Base-by-base conservation (phyloP, 2,329 filamentous ascomycete species). In the Trichoderma oligosporum region DNA sequence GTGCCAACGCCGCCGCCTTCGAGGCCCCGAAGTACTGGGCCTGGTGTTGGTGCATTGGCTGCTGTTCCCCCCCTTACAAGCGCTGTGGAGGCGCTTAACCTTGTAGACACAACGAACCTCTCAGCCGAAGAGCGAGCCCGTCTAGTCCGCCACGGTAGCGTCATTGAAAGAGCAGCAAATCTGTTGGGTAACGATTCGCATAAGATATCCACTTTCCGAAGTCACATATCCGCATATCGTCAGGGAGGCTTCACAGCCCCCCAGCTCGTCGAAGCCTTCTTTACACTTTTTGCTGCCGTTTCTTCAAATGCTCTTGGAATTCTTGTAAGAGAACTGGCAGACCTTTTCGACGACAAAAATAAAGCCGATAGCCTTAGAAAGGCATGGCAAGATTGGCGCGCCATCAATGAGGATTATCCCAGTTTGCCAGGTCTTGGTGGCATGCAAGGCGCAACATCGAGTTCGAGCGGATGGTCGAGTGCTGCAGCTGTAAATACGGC, bases 391-490 rank as follows among this genome's bases (percentile, higher is more conserved):
- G 89, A 96, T 72, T 97, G 93, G 90, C 89, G 90, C 45, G 91
- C 91, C 35, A 94, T 96, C 73, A 95, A 96, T 63, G 92, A 97
- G 72, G 92, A 97, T 70, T 97, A 97, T 64, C 93, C 93, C 0
- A 90, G 89, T 1, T 77, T 97, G 1, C 92, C 93, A 1, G 87
- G 88, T 0, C 81, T 89, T 0, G 82, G 82, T 55, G 87, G 87
- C 49, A 83, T 87, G 72, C 80, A 85, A 35, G 85, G 86, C 24
- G 79, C 77, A 4, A 81, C 81, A 0, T 81, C 80, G 0, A 74
- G 78, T 7, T 80, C 74, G 8, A 81, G 76, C 56, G 82, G 82
- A 58, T 83, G 87, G 84, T 84, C 71, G 62, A 76, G 69, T 41
- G 89, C 79, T 0, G 83, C 83, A 0, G 76, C 71, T 58, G 82